A percentile compares a stretch with the other conserved stretches of the same genome.
phyloP scores from a whole-genome alignment of 2,329 filamentous ascomycete species.

The Calonectria crousiana region DNA sequence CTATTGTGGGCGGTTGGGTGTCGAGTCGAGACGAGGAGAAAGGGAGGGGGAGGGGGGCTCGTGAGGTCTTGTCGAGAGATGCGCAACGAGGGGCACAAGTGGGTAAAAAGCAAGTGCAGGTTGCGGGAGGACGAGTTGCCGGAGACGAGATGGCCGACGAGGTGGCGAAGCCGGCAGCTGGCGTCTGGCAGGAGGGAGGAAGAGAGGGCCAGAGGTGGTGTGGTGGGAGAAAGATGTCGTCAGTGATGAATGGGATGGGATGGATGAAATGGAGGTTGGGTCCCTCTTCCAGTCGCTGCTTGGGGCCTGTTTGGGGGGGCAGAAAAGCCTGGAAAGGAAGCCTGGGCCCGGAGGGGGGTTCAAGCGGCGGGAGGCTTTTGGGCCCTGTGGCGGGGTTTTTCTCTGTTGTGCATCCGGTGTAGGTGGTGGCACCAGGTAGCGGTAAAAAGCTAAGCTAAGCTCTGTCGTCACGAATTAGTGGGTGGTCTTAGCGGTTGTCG shows the following conservation, averaged over 20 bases:
- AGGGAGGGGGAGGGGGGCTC: slow-evolving; percentile 19
- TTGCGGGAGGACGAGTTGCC: slow-evolving; percentile 16
- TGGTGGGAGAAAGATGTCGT: slow-evolving; percentile 50
- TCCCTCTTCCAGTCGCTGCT: slow-evolving; percentile 28
- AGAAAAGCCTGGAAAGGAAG: slow-evolving; percentile 27
- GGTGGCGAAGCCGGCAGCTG: slow-evolving; percentile 24
- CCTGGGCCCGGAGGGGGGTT: slow-evolving; percentile 24
- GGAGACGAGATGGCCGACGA: slow-evolving; percentile 17
- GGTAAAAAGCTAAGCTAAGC: slow-evolving; percentile 36
- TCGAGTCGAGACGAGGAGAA: slow-evolving; percentile 25
- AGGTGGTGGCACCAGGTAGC: slow-evolving; percentile 21
- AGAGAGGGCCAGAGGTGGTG: slow-evolving; percentile 39
- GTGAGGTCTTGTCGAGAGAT: slow-evolving; percentile 15
- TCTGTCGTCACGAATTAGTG: slow-evolving; percentile 12
- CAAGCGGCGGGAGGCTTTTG: slow-evolving; percentile 34
- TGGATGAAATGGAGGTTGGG: slow-evolving; percentile 38
- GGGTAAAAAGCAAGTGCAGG: slow-evolving; percentile 16
- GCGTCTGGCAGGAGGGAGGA: slow-evolving; percentile 34
- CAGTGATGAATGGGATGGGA: slow-evolving; percentile 44
- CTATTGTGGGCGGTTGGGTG: slow-evolving; percentile 26
- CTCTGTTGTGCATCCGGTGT: slow-evolving; percentile 40
- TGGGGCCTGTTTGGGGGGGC: slow-evolving; percentile 16
- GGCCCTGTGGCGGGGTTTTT: slow-evolving; percentile 45
- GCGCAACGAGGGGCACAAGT: slow-evolving; percentile 25
- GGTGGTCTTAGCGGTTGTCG: slow-evolving; percentile 16